Percentiles rank a stretch among this genome's conserved stretches.
These are phyloP conservation scores for Pseudocercospora crystallina DNA, from an alignment of 2,329 filamentous ascomycete genomes.

Conservation along the genomic window DNA sequence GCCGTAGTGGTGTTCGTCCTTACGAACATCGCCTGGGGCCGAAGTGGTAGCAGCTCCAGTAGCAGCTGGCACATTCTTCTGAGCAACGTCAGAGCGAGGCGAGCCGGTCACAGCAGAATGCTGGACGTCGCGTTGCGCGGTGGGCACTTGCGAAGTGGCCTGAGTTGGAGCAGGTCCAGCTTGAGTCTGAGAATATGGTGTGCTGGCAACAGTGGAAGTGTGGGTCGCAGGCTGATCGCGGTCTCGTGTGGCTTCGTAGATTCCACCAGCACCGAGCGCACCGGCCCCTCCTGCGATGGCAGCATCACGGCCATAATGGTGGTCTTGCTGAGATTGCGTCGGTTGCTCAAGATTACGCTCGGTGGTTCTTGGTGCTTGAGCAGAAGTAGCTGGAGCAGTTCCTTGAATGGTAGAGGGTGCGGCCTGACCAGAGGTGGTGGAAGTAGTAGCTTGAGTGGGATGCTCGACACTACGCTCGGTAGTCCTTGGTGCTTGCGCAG, in stretches of 20 bases:
- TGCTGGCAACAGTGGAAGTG: too few relatives aligned
- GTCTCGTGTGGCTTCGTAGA: background rate
- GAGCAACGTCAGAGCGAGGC: constrained; percentile 5
- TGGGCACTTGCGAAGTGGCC: too few relatives aligned
- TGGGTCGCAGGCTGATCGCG: too few relatives aligned
- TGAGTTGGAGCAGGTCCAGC: too few relatives aligned
- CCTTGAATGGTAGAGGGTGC: too few relatives aligned
- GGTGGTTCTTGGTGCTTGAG: too few relatives aligned
- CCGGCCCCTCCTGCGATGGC: constrained; percentile 35
- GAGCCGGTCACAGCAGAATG: too few relatives aligned
- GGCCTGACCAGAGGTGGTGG: background rate
- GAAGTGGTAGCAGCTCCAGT: constrained; percentile 22
- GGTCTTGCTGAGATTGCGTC: background rate
- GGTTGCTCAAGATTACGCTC: too few relatives aligned
- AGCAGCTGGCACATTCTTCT: constrained; percentile 1
- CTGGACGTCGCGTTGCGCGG: too few relatives aligned
- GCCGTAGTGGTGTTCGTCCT: constrained; percentile 27
- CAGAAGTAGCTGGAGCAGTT: too few relatives aligned
- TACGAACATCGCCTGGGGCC: constrained; percentile 28
- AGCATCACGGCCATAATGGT: constrained; percentile 35
- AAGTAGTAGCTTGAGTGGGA: background rate
- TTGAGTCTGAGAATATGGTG: too few relatives aligned
- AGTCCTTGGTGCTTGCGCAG: too few relatives aligned
- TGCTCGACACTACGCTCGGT: background rate
- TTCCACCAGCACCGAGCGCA: constrained; percentile 28